phyloP scores from a whole-genome alignment of 2,329 filamentous ascomycete genomes.

The Ceratocystis colombiana region DNA sequence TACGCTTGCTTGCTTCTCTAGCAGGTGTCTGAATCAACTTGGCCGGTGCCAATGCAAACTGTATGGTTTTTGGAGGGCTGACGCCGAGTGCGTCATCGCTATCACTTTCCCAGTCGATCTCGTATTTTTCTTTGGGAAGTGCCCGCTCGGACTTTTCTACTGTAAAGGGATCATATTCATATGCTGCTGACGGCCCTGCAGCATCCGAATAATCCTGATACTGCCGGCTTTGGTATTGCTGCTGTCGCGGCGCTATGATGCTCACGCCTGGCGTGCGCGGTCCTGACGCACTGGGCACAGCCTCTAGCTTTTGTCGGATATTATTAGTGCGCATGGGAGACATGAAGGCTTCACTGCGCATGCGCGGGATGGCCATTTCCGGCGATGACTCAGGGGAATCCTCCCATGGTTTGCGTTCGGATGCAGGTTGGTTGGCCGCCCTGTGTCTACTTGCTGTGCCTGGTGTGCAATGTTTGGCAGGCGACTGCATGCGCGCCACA shows the following conservation, averaged over 20 bases:
- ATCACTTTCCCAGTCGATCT: slow-evolving; percentile 66
- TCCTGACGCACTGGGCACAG: slow-evolving; percentile 34
- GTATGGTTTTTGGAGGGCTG: slow-evolving; percentile 88
- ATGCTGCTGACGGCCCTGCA: neutral
- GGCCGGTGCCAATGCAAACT: slow-evolving; percentile 69
- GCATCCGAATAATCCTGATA: neutral
- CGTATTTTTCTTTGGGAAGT: slow-evolving; percentile 36
- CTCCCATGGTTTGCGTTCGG: slow-evolving; percentile 20
- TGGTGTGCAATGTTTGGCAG: slow-evolving; percentile 12
- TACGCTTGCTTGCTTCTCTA: slow-evolving; percentile 67
- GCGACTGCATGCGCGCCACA: slow-evolving; percentile 35
- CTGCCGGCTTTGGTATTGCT: slow-evolving; percentile 5
- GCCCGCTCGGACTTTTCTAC: slow-evolving; percentile 26
- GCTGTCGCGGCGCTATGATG: slow-evolving; percentile 58
- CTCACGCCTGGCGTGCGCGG: slow-evolving; percentile 73
- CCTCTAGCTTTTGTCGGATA: slow-evolving; percentile 36
- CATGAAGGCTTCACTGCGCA: slow-evolving; percentile 77
- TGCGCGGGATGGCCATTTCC: slow-evolving; percentile 66
- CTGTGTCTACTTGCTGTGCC: neutral
- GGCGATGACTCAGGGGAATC: slow-evolving; percentile 60
- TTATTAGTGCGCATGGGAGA: slow-evolving; percentile 47
- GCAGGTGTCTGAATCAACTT: slow-evolving; percentile 73
- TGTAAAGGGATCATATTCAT: slow-evolving; percentile 37
- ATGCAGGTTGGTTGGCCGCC: neutral
- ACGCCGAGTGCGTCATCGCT: slow-evolving; percentile 60